Percentiles rank a stretch among this genome's conserved stretches.
These are phyloP conservation scores for Microdochium paspali DNA, from an alignment of 2,329 filamentous ascomycete species.

Conservation along the genomic window DNA sequence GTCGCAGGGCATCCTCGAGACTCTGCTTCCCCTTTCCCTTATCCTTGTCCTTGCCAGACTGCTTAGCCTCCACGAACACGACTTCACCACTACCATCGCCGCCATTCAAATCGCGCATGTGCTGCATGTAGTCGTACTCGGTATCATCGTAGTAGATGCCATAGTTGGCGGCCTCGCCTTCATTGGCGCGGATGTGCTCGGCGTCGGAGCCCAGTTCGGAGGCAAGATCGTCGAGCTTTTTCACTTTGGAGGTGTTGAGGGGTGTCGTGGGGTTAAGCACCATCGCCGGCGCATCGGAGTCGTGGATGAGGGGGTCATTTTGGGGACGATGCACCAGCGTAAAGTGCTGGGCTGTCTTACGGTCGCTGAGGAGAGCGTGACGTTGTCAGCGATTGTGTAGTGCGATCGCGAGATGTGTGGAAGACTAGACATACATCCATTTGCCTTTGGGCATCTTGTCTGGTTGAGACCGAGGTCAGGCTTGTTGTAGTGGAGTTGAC, in stretches of 20 bases:
- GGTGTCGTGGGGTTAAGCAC: constrained; percentile 64
- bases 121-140: constrained; percentile 99
- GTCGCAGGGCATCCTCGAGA: constrained; percentile 72
- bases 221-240: constrained; percentile 65
- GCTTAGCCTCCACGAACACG: constrained; percentile 72
- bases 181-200: constrained; percentile 66
- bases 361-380: constrained; percentile 43
- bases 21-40: constrained; percentile 70
- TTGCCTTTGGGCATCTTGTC: constrained; percentile 68
- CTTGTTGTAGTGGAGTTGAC: too few relatives aligned
- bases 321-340: constrained; percentile 92
- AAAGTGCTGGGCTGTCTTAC: constrained; percentile 88
- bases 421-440: constrained; percentile 54
- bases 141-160: constrained; percentile 94
- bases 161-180: constrained; percentile 90
- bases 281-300: constrained; percentile 79
- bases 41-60: constrained; percentile 48
- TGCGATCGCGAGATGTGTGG: neutral
- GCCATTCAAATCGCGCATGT: constrained; percentile 77
- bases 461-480: too few relatives aligned
- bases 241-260: constrained; percentile 42
- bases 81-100: constrained; percentile 58
- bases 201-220: constrained; percentile 64
- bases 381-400: neutral
- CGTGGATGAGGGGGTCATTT: constrained; percentile 94